These are phyloP conservation scores for Anthoceros angustus DNA, from an alignment of 225 moss, liverwort and hornwort genomes.

Conservation along the genomic window DNA sequence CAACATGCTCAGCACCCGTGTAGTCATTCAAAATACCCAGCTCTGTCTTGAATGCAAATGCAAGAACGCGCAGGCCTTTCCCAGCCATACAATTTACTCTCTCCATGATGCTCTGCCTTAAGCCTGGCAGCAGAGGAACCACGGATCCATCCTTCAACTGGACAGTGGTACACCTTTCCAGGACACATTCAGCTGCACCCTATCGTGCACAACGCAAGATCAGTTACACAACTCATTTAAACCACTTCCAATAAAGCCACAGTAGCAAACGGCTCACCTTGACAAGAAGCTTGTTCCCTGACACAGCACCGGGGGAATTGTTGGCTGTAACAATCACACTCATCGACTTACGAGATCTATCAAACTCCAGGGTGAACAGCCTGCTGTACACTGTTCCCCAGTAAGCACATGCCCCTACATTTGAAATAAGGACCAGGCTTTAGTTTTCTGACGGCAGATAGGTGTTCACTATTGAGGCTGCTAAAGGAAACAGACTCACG, in stretches of 20 bases:
- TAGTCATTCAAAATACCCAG: constrained; percentile 30
- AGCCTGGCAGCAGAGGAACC: constrained; percentile 25
- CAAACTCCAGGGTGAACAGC: constrained; percentile 44
- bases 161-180: constrained; percentile 38
- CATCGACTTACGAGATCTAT: constrained; percentile 53
- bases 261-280: constrained; percentile 23
- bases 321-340: constrained; percentile 37
- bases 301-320: constrained; percentile 7
- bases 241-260: neutral
- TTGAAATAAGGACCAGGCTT: too few relatives aligned
- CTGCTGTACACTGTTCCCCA: constrained; percentile 21
- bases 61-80: constrained; percentile 44
- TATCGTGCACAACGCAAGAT: constrained; percentile 11
- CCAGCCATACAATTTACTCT: constrained; percentile 34
- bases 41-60: constrained; percentile 38
- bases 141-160: constrained; percentile 36
- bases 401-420: constrained; percentile 12
- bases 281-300: constrained; percentile 35
- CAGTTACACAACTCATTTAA: neutral
- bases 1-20: constrained; percentile 28
- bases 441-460: too few relatives aligned
- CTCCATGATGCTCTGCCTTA: constrained; percentile 21
- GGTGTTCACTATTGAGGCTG: too few relatives aligned
- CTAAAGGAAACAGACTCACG: too few relatives aligned
- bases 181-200: constrained; percentile 48